Evolutionary conservation across 2,329 filamentous ascomycete genomes (phyloP), one percentile per base, ranked within the genome.

Genomic region (Fonsecaea monophora): DNA sequence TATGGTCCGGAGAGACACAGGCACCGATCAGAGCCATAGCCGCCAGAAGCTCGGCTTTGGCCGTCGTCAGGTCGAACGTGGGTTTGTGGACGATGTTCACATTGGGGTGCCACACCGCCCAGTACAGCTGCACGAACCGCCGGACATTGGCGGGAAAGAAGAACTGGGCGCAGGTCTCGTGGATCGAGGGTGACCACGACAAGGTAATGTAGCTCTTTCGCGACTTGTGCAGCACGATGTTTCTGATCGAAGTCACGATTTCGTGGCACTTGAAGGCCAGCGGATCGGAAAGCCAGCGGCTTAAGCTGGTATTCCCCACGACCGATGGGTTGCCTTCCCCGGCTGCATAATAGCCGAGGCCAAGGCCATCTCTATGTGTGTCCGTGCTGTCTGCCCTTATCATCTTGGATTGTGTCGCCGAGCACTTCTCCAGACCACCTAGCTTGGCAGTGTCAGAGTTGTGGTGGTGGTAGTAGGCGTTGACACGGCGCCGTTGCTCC

Each of bases 31-130:
- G 34, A 2, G 75, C 70, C 78, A 80, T 79, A 8, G 74, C 71
- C 1, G 77, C 77, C 6, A 79, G 67, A 3, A 78, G 70, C 35
- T 73, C 71, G 1, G 74, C 72, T 57, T 77, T 77, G 5, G 75
- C 68, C 1, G 62, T 71, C 3, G 73, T 56, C 0, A 74, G 68
- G 45, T 79, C 73, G 65, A 79, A 80, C 4, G 74, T 77, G 4
- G 78, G 77, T 34, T 74, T 74, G 60, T 79, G 78, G 1, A 78
- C 59, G 21, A 78, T 72, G 57, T 75, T 77, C 61, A 78, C 73
- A 60, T 80, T 78, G 3, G 78, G 76, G 65, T 78, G 74, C 78
- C 78, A 79, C 9, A 77, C 71, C 0, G 74, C 72, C 78, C 78
- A 80, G 65, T 77, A 80, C 5, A 78, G 65, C 6, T 74, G 73